These are phyloP conservation scores for Fusarium sp. DNA, from an alignment of 2,329 filamentous ascomycete genomes.

Conservation along the genomic window DNA sequence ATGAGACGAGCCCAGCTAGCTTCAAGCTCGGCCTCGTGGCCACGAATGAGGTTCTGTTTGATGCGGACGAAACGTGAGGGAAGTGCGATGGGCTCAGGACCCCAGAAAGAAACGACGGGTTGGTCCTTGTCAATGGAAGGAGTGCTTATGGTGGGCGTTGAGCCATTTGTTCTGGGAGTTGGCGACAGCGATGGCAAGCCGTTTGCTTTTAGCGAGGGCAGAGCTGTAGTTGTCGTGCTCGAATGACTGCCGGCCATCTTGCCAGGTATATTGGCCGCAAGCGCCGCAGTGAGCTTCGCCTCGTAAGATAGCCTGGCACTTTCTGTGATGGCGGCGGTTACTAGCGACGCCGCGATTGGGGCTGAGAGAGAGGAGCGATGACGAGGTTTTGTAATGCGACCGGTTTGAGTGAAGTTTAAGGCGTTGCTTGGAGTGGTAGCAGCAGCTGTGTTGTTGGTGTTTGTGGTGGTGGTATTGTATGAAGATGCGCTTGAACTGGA, in stretches of 20 bases:
- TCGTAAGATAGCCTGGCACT: constrained; percentile 38
- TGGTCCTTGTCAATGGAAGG: constrained; percentile 55
- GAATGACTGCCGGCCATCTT: constrained; percentile 30
- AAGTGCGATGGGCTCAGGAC: constrained; percentile 66
- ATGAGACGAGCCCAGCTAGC: constrained; percentile 67
- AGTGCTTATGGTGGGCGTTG: constrained; percentile 18
- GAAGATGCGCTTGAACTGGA: constrained; percentile 24
- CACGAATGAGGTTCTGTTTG: constrained; percentile 65
- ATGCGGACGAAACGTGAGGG: constrained; percentile 68
- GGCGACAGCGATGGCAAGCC: constrained; percentile 17
- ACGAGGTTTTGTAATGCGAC: constrained; percentile 44
- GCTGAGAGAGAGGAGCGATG: constrained; percentile 39
- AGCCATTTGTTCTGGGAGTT: constrained; percentile 17
- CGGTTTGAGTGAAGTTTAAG: constrained; percentile 38
- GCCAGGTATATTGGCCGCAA: constrained; percentile 24
- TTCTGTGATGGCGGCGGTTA: constrained; percentile 37
- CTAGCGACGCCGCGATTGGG: constrained; percentile 36
- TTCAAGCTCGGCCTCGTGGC: constrained; percentile 65
- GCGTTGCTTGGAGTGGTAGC: constrained; percentile 2
- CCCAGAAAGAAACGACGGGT: constrained; percentile 67
- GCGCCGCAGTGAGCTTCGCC: constrained; percentile 31
- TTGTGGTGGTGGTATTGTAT: constrained; percentile 30
- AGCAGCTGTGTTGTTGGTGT: constrained; percentile 7
- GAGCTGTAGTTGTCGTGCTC: constrained; percentile 29
- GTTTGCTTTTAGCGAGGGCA: constrained; percentile 31